A percentile compares a stretch with the other conserved stretches of the same genome.
Evolutionary conservation across 2,329 filamentous ascomycete genomes (phyloP).

Genomic region (Xylaria sp.): DNA sequence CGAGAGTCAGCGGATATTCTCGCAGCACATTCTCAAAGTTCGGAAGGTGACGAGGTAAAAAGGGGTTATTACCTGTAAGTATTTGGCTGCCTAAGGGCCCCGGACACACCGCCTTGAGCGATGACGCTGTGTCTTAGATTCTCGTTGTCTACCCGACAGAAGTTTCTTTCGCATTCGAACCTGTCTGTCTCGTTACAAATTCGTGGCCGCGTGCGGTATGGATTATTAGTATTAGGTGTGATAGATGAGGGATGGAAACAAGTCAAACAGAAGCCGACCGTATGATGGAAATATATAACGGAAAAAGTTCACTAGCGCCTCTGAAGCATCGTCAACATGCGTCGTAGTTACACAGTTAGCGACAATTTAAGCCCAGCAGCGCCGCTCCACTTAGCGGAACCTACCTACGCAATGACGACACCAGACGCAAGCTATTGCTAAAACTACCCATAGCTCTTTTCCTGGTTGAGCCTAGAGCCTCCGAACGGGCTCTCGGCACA

Average conservation of each 20-base stretch:
- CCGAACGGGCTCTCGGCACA: background rate
- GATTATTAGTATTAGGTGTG: background rate
- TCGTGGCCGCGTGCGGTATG: background rate
- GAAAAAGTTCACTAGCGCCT: slow-evolving; percentile 2
- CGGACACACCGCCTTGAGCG: background rate
- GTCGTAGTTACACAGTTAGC: background rate
- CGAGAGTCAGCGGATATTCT: background rate
- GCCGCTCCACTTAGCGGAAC: background rate
- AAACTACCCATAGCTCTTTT: slow-evolving; percentile 10
- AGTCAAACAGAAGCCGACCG: background rate
- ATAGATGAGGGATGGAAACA: background rate
- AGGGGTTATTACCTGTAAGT: background rate
- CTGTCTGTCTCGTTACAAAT: background rate
- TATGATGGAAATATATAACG: slow-evolving; percentile 12
- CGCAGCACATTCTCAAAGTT: background rate
- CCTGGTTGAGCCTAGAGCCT: background rate
- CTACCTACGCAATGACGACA: slow-evolving; percentile 18
- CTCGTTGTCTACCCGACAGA: background rate
- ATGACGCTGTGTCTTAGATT: slow-evolving; percentile 4
- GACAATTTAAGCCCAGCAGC: background rate
- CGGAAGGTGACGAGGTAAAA: background rate
- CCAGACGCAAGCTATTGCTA: background rate
- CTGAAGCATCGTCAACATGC: background rate
- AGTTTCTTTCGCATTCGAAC: background rate
- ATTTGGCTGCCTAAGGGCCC: background rate